These are phyloP conservation scores for Trichocladium uniseriatum DNA, from an alignment of 495 filamentous ascomycete species.

Conservation along the genomic window DNA sequence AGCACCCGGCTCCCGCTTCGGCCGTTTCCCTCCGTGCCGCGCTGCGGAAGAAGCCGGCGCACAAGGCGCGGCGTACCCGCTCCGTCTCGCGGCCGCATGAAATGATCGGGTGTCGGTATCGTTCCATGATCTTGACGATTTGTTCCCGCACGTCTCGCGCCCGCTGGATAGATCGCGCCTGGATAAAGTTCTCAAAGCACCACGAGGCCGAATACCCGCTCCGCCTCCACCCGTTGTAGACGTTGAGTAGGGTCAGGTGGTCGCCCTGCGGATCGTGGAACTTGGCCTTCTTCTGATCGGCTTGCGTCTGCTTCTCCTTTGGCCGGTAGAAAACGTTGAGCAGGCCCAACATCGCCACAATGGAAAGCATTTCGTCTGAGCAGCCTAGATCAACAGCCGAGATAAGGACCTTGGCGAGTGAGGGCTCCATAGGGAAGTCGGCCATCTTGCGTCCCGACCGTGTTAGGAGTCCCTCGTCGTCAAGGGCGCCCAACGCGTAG, in stretches of 20 bases:
- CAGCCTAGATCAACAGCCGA: conserved; percentile 78
- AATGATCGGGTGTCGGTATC: conserved; percentile 70
- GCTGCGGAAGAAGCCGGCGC: conserved; percentile 91
- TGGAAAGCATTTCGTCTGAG: conserved; percentile 86
- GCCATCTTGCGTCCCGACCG: conserved; percentile 93
- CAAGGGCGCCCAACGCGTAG: conserved; percentile 82
- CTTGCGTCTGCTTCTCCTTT: conserved; percentile 91
- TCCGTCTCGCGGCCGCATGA: conserved; percentile 80
- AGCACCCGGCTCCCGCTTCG: too few relatives aligned
- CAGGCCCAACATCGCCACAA: conserved; percentile 88
- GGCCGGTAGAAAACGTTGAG: conserved; percentile 86
- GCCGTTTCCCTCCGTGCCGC: conserved; percentile 89
- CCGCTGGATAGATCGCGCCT: conserved; percentile 75
- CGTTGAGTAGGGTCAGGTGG: conserved; percentile 88
- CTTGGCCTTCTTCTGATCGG: conserved; percentile 94
- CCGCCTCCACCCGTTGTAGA: conserved; percentile 90
- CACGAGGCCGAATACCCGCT: conserved; percentile 73
- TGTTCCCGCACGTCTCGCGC: conserved; percentile 90
- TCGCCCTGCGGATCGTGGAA: conserved; percentile 95
- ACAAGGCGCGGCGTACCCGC: conserved; percentile 84
- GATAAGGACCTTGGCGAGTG: conserved; percentile 82
- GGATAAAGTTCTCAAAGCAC: conserved; percentile 98
- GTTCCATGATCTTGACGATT: conserved; percentile 82
- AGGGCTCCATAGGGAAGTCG: conserved; percentile 87
- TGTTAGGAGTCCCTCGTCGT: conserved; percentile 96